These are phyloP conservation scores for Ascochyta fabae DNA, from an alignment of 2,329 filamentous ascomycete genomes.

Conservation along the genomic window DNA sequence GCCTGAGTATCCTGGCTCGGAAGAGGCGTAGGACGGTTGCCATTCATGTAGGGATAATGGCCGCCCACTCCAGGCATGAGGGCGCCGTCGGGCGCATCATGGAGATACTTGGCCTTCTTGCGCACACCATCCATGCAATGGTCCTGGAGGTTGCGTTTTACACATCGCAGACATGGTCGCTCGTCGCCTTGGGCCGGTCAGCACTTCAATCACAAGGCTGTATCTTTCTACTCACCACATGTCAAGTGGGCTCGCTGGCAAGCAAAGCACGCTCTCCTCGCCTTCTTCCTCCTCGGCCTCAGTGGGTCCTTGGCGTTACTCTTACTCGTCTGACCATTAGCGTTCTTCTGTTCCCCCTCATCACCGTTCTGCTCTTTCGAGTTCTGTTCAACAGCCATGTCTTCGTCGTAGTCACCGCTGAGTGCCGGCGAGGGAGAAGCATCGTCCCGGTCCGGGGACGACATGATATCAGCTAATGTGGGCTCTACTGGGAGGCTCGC, in stretches of 20 bases:
- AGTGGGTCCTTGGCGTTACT: conserved; percentile 82
- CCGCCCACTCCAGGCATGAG: conserved; percentile 83
- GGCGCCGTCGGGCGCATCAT: conserved; percentile 90
- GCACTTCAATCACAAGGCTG: too few species aligned
- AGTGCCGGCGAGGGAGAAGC: conserved; percentile 56
- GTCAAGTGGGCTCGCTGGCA: conserved; percentile 97
- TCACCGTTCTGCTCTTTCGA: conserved; percentile 49
- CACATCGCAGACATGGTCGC: conserved; percentile 89
- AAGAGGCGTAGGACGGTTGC: conserved; percentile 53
- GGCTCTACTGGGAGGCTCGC: conserved; percentile 30
- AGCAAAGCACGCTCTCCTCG: conserved; percentile 90
- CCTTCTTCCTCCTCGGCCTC: conserved; percentile 92
- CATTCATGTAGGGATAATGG: conserved; percentile 65
- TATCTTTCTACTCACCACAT: conserved; percentile 76
- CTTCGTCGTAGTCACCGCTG: conserved; percentile 50
- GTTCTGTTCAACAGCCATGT: conserved; percentile 54
- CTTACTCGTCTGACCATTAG: conserved; percentile 42
- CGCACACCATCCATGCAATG: conserved; percentile 94
- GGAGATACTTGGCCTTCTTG: conserved; percentile 98
- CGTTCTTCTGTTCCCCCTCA: conserved; percentile 40
- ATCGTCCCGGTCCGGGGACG: conserved; percentile 56
- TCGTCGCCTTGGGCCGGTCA: conserved; percentile 74
- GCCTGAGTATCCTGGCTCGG: conserved; percentile 35
- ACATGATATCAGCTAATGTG: conserved; percentile 53
- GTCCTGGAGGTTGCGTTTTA: conserved; percentile 90